Base-by-base conservation (phyloP, 345 rosid species). In the Aquilaria yunnanensis region DNA sequence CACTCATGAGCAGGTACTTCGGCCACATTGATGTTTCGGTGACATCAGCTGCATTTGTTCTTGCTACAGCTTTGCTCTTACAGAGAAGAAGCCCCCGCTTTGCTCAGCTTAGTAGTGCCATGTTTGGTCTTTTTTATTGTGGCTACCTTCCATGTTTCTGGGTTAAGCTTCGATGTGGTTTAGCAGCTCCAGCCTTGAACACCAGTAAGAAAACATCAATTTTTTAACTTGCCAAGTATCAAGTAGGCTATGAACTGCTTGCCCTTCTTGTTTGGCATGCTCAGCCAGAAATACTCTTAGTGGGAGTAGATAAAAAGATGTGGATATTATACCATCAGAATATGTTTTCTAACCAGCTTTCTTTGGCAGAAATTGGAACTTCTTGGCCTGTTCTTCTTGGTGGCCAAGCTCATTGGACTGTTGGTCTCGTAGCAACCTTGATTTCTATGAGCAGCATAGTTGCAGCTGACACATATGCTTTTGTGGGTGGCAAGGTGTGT, bases 111-210 rank as follows among this genome's bases (percentile, higher is more conserved):
- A 92, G 96, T 68, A 87, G 89, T 76, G 70, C 96, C 48, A 79
- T 87, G 78, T 92, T 92, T 70, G 97, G 98, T n/a, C 59, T 92
- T 14, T 89, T 92, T 78, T 87, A 87, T 66, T 87, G 89, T 41
- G 96, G 97, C 29, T 92, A 87, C 77, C 96, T 92, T 63, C 97
- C 97, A 75, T 92, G 88, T 70, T 92, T 92, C 54, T 92, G 98
- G 96, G 80, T 87, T 54, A 92, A 89, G 83, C 96, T 92, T 66
- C 85, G 96, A 37, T 91, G 92, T 72, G 85, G 91, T 67, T 69
- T 92, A 70, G 82, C 96, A 59, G 93, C 77, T 59, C 93, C 97
- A 55, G 88, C 96, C 1, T 75, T 87, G 56, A 83, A 93, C 77
- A 82, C 93, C 43, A 5, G 43, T 37, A 37, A 37, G 43, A 37